These are phyloP conservation scores for Phytophthora syringae DNA, from an alignment of 352 stramenopile species.

Conservation along the genomic window DNA sequence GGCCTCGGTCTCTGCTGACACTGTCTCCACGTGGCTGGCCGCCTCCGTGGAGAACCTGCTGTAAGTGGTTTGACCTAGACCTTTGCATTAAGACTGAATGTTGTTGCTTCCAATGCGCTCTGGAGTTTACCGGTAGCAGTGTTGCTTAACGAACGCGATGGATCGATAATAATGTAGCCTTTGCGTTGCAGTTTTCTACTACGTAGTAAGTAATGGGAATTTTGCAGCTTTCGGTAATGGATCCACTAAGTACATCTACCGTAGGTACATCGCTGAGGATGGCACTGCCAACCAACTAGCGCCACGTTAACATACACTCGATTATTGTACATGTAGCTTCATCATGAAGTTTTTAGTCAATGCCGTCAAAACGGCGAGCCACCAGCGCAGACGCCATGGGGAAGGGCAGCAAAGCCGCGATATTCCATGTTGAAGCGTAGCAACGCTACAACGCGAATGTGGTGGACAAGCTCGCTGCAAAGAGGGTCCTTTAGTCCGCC, in stretches of 20 bases:
- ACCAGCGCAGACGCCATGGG: slow-evolving; percentile 1
- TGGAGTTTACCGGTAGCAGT: too few species aligned
- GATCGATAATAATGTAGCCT: slow-evolving; percentile 13
- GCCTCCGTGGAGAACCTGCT: slow-evolving; percentile 48
- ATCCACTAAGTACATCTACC: too few species aligned
- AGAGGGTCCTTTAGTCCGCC: slow-evolving; percentile 7
- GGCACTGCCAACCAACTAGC: background rate
- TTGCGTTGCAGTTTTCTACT: background rate
- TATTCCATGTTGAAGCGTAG: slow-evolving; percentile 28
- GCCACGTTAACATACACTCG: background rate
- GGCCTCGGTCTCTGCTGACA: slow-evolving; percentile 36
- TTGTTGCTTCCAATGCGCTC: too few species aligned
- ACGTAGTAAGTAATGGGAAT: too few species aligned
- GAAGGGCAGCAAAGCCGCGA: slow-evolving; percentile 24
- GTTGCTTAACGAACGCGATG: slow-evolving; percentile 14
- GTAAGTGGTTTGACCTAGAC: too few species aligned
- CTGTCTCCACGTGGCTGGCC: slow-evolving; percentile 43
- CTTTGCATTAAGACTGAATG: too few species aligned
- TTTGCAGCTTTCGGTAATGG: too few species aligned
- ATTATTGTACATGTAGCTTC: background rate
- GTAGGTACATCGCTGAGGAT: background rate
- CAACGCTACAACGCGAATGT: slow-evolving; percentile 16
- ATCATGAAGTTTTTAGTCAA: slow-evolving; percentile 1
- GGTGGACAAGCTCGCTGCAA: too few species aligned
- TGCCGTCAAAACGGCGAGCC: background rate